phyloP scores from a whole-genome alignment of 352 stramenopile genomes.

The Phytopythium delawarense region DNA sequence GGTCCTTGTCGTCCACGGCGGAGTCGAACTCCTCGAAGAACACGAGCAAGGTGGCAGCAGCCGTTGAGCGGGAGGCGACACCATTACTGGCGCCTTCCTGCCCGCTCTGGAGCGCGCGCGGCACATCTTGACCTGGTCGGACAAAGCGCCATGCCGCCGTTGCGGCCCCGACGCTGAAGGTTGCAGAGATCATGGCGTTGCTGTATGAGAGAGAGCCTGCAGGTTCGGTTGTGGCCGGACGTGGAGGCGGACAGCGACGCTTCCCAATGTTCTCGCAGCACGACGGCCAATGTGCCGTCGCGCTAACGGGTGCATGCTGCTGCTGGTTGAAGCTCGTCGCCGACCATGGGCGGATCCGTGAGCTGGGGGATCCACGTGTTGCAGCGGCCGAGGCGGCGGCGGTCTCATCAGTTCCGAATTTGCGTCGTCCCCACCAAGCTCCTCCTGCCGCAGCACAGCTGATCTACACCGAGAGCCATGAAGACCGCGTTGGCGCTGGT shows the following conservation, averaged over 20 bases:
- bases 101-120: conserved; percentile 47
- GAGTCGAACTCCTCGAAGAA: conserved; percentile 81
- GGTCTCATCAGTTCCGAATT: conserved; percentile 1
- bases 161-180: conserved; percentile 54
- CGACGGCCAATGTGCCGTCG: no score
- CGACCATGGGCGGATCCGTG: not conserved
- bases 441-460: not conserved
- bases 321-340: not conserved
- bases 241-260: conserved; percentile 9
- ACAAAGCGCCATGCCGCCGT: conserved; percentile 67
- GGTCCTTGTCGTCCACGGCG: conserved; percentile 37
- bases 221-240: not conserved
- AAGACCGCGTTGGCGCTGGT: conserved; percentile 5
- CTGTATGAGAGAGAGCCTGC: not conserved
- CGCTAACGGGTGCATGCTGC: not conserved
- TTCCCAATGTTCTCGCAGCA: conserved; percentile 8
- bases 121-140: conserved; percentile 83
- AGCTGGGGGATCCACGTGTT: not conserved
- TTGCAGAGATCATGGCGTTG: conserved; percentile 40
- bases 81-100: conserved; percentile 19
- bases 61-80: conserved; percentile 7
- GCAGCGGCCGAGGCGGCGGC: not conserved
- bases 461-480: not conserved
- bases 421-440: not conserved
- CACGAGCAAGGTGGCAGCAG: conserved; percentile 38